phyloP scores from a whole-genome alignment of 176 grass and related monocot genomes.

The Secale cereale region DNA sequence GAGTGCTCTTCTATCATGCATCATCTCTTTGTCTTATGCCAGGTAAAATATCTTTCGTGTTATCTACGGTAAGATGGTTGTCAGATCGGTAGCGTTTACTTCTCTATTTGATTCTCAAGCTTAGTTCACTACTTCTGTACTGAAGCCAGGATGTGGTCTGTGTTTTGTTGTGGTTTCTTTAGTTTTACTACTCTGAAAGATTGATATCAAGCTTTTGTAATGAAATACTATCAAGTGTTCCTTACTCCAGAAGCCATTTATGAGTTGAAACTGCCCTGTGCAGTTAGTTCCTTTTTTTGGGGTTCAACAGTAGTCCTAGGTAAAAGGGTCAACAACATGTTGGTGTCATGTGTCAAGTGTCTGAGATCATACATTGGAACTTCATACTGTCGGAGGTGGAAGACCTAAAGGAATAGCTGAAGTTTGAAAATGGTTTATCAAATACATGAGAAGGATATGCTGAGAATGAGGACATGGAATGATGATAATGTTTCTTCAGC shows the following conservation, averaged over 20 bases:
- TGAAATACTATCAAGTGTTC: background rate
- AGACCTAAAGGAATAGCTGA: background rate
- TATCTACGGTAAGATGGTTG: conserved; percentile 16
- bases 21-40: conserved; percentile 64
- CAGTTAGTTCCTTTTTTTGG: background rate
- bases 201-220: background rate
- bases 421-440: background rate
- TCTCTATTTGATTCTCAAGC: conserved; percentile 17
- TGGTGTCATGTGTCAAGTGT: background rate
- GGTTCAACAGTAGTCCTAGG: background rate
- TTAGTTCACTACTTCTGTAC: conserved; percentile 13
- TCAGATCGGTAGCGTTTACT: background rate
- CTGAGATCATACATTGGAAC: background rate
- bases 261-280: background rate
- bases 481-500: background rate
- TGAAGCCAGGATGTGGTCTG: conserved; percentile 3
- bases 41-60: conserved; percentile 52
- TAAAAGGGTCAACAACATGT: background rate
- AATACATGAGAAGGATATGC: background rate
- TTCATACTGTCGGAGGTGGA: background rate
- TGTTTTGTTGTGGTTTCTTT: background rate
- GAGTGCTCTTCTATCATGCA: conserved; percentile 63
- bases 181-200: background rate
- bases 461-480: background rate
- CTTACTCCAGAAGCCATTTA: background rate